These are phyloP conservation scores for Geotrichum carabidarum DNA, from an alignment of 1,139 yeast genomes.

Conservation along the genomic window DNA sequence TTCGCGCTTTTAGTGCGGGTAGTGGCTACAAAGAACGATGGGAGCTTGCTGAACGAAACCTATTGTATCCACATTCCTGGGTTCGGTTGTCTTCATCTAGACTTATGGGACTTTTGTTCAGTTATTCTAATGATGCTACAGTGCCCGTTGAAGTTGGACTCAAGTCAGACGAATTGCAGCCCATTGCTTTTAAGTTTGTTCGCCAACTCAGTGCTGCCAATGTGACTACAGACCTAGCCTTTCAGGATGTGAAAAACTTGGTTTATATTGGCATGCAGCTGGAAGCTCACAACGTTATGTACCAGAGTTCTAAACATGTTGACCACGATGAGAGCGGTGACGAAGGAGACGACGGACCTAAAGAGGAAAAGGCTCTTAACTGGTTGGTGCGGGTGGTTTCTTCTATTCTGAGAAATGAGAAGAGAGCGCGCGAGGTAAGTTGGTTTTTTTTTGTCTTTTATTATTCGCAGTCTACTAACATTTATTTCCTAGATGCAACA, in stretches of 20 bases:
- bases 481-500: slow-evolving; percentile 35
- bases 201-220: slow-evolving; percentile 81
- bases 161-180: slow-evolving; percentile 44
- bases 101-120: slow-evolving; percentile 50
- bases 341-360: slow-evolving; percentile 17
- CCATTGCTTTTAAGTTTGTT: slow-evolving; percentile 59
- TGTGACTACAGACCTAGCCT: slow-evolving; percentile 58
- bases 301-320: slow-evolving; percentile 28
- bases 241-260: slow-evolving; percentile 63
- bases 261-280: slow-evolving; percentile 59
- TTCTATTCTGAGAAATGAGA: slow-evolving; percentile 48
- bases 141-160: slow-evolving; percentile 21
- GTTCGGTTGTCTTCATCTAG: slow-evolving; percentile 69
- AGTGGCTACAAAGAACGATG: slow-evolving; percentile 41
- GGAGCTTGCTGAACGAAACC: slow-evolving; percentile 49
- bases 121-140: slow-evolving; percentile 35
- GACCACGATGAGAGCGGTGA: slow-evolving; percentile 23
- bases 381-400: slow-evolving; percentile 62
- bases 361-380: slow-evolving; percentile 45
- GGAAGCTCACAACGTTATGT: slow-evolving; percentile 42
- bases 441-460: not conserved
- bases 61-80: slow-evolving; percentile 90
- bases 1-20: slow-evolving; percentile 40
- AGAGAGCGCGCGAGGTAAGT: slow-evolving; percentile 14
- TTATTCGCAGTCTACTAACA: not conserved